Base-by-base conservation (phyloP, 75 land plant genomes). In the Cunninghamia lanceolata region DNA sequence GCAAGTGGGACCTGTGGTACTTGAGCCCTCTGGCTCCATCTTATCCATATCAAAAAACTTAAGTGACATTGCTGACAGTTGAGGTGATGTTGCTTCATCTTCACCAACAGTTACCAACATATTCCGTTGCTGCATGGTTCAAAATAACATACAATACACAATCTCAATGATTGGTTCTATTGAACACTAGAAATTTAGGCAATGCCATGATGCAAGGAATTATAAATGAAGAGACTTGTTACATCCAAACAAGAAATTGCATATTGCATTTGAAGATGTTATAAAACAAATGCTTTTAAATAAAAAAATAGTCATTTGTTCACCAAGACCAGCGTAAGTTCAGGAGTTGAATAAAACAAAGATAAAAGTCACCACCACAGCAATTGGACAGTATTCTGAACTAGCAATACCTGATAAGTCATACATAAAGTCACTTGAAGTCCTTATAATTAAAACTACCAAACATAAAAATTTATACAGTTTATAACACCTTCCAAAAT, bases 31-130 rank as follows among this genome's bases (percentile, higher is more conserved):
- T 10, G 93, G 73, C 86, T 98, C 90, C 86, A 91, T 91, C 86
- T 96, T 98, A 81, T 94, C 96, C 74, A 98, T 92, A 85, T 98
- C 99, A 90, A 99, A 98, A 81, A 96, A 90, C 90, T 98, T 98
- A 28, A 98, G 86, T 68, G 91, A 92, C 84, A 91, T 83, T 17
- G 92, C 84, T 30, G 97, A 92, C 63, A 86, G 76, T 59, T 92
- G 93, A 9, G 94, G 89, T 25, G 96, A 86, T 39, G 93, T 38
- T 78, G 92, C 88, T 71, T 96, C 97, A 91, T 98, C 99, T 85
- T 96, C 99, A n/a, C 99, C 99, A 40, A 98, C 86, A 21, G 97
- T 93, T 9, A 98, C 88, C 35, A 98, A 87, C 82, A 89, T 89
- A 89, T 98, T 97, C 21, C 96, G 86, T 96, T 96, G 98, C 99